Base-by-base conservation (phyloP, 2,329 filamentous ascomycete species). In the Alternaria gaisen region DNA sequence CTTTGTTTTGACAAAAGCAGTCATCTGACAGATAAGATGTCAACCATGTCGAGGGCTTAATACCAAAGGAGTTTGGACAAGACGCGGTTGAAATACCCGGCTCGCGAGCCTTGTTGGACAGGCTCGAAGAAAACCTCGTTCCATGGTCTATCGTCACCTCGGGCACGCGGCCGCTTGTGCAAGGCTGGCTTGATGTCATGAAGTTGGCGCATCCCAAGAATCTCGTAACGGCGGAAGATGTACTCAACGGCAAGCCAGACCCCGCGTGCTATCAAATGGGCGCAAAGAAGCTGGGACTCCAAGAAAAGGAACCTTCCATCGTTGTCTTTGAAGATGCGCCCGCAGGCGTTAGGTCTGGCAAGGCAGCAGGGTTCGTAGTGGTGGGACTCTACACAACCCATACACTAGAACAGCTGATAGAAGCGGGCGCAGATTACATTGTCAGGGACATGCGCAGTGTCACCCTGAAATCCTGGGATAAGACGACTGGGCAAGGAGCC, bases 261-360 rank as follows among this genome's bases (percentile, higher is more conserved):
- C 83, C 83, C 11, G 79, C 78, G 28, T 83, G 83, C 68, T 85
- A 85, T 68, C 69, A 74, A 41, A 71, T 83, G 36, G 83, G 83
- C 4, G 75, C 73, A 43, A 67, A 75, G 61, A 77, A 80, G 58
- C 72, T 84, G 20, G 74, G 77, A 2, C 67, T 84, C 11, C 51
- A 70, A 5, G 75, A 83, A 20, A 82, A 81, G 34, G 74, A 75
- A 14, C 64, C 72, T 26, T 68, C 72, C 11, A 84, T 94, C 43
- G 83, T 97, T 56, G 94, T 97, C 50, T 81, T 97, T 38, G 94
- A 97, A 80, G 94, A 97, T 81, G 92, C 92, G 57, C 93, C 94
- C 5, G 92, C 93, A 8, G 94, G 94, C 5, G 92, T 97, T 73
- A 84, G 82, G 66, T 88, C 93, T 28, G 94, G 93, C 50, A 96